A percentile compares a stretch with the other conserved stretches of the same genome.
phyloP scores from a whole-genome alignment of 257 asterid species.

The Salvia miltiorrhiza region DNA sequence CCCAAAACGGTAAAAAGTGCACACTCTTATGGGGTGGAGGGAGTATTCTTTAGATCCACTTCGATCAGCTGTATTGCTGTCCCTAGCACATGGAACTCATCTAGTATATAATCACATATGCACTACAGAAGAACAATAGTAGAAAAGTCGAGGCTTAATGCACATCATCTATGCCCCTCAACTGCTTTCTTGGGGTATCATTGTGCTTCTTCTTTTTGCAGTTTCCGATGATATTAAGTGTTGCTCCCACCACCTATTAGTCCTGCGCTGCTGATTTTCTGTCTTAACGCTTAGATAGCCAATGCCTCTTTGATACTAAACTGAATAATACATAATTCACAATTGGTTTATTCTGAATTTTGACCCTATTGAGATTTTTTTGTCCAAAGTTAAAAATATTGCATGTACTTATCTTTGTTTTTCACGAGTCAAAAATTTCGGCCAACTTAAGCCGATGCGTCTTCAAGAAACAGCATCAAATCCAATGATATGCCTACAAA shows the following conservation, averaged over 20 bases:
- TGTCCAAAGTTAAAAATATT: no score
- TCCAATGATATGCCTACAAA: no score
- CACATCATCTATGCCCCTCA: neutral
- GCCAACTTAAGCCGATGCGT: no score
- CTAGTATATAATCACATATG: neutral
- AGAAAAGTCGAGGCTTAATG: neutral
- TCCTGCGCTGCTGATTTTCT: neutral
- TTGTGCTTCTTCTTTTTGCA: neutral
- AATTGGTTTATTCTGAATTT: no score
- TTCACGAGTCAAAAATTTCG: no score
- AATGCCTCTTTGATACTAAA: neutral
- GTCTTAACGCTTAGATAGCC: neutral
- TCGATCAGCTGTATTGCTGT: neutral
- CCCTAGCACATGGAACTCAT: neutral
- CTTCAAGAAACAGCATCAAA: no score
- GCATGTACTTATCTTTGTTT: no score
- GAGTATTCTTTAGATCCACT: neutral
- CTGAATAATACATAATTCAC: neutral
- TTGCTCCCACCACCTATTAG: neutral
- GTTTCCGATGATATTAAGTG: neutral
- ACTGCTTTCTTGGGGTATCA: neutral
- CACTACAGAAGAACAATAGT: neutral
- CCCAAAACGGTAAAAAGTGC: no score
- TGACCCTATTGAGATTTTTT: no score
- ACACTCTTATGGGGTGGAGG: no score